Base-by-base conservation (phyloP, 805 yeast genomes). In the Metschnikowia shivogae region DNA sequence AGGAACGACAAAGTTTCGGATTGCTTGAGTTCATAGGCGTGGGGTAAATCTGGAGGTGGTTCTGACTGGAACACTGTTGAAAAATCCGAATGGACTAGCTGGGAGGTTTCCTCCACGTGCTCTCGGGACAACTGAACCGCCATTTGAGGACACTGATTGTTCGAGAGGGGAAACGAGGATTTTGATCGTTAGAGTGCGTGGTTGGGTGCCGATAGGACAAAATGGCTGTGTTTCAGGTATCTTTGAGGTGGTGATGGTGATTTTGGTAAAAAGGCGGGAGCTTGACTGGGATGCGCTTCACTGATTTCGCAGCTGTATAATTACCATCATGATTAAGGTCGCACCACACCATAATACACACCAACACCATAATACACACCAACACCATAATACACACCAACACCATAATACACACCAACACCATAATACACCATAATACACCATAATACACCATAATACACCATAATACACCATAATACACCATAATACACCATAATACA, bases 1-100 rank as follows among this genome's bases (percentile, higher is more conserved):
- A 69, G 56, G 45, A 70, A 68, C 1, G 70, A 64, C 31, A 69
- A 55, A n/a, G 73, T 66, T 40, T 70, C 74, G 1, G 72, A 67
- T 49, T 62, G 72, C 53, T 58, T 64, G 34, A 68, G 57, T 46
- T 70, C 75, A 47, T 67, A 68, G 34, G 68, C 71, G 36, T 54
- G 59, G n/a, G 54, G 49, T 5, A 53, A 42, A 22, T 49, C 48
- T 31, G 39, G 42, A 3, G 42, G 34, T 7, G 33, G 30, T 3
- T n/a, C 42, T 1, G 51, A 37, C 9, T 34, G 43, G n/a, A 47
- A 17, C 22, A 36, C 20, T 5, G 34, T 47, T 4, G 51, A 35
- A 31, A 42, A 29, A 26, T 42, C 46, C 5, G 42, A 30, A n/a
- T 39, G 39, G 4, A 30, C 27, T 26, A 41, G 30, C 12, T 42